phyloP scores from a whole-genome alignment of 2,329 filamentous ascomycete species.

The Beauveria caledonica region DNA sequence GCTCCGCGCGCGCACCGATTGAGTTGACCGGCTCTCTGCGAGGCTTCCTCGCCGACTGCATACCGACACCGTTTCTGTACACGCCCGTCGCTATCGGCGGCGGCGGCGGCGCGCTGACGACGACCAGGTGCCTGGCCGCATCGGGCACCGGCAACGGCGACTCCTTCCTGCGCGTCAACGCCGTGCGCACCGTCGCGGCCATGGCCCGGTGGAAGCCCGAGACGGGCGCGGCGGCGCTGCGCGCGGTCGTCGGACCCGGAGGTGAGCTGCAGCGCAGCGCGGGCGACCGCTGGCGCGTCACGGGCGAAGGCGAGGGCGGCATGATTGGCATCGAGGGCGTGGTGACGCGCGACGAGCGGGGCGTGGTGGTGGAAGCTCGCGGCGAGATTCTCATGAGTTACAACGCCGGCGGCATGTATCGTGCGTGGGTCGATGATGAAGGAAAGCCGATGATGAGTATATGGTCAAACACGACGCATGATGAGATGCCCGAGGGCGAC shows the following conservation, averaged over 20 bases:
- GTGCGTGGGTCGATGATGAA: constrained; percentile 62
- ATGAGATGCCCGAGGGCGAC: constrained; percentile 13
- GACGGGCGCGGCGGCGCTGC: constrained; percentile 50
- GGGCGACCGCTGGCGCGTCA: constrained; percentile 61
- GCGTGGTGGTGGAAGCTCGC: constrained; percentile 31
- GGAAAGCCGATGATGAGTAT: constrained; percentile 47
- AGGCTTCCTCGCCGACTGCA: constrained; percentile 49
- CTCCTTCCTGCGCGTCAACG: constrained; percentile 67
- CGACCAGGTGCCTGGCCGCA: constrained; percentile 45
- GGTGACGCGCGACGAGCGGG: constrained; percentile 35
- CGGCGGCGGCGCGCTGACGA: constrained; percentile 18
- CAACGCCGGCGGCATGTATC: constrained; percentile 84
- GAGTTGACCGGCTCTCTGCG: constrained; percentile 30
- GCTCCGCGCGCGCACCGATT: constrained; percentile 16
- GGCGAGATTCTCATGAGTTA: constrained; percentile 63
- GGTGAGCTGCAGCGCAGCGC: constrained; percentile 71
- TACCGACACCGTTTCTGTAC: constrained; percentile 42
- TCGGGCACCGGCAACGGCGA: constrained; percentile 86
- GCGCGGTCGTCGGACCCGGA: constrained; percentile 56
- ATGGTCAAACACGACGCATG: constrained; percentile 24
- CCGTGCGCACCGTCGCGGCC: constrained; percentile 63
- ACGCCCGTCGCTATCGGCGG: constrained; percentile 19
- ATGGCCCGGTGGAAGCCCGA: constrained; percentile 56
- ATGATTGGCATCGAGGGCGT: constrained; percentile 72
- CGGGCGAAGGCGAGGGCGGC: constrained; percentile 74